phyloP scores from a whole-genome alignment of 805 yeast genomes.

The Starmerella floricola region DNA sequence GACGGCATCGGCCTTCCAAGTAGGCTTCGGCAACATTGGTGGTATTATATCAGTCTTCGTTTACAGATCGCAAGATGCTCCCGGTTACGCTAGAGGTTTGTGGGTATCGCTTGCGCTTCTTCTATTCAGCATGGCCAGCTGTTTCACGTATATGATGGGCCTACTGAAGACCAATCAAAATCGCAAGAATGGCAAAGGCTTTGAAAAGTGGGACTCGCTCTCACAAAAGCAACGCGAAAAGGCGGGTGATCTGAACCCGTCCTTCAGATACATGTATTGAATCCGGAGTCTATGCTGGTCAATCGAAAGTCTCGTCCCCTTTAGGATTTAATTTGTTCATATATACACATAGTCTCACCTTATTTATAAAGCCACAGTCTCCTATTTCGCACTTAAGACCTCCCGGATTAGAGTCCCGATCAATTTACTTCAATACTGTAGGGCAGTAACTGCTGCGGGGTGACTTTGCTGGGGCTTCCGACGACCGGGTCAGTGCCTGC shows the following conservation, averaged over 20 bases:
- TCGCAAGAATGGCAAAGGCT: constrained; percentile 22
- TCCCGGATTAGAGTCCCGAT: too few relatives aligned
- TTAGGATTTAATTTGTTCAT: neutral
- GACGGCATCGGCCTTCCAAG: constrained; percentile 47
- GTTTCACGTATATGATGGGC: constrained; percentile 30
- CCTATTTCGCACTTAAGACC: too few relatives aligned
- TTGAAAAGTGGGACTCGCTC: constrained; percentile 21
- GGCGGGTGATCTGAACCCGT: constrained; percentile 29
- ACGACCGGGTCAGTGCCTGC: constrained; percentile 83
- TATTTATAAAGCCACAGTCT: too few relatives aligned
- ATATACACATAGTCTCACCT: too few relatives aligned
- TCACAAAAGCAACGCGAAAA: constrained; percentile 19
- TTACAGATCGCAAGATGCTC: constrained; percentile 45
- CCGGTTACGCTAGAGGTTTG: constrained; percentile 46
- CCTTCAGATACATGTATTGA: constrained; percentile 26
- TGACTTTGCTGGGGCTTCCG: constrained; percentile 64
- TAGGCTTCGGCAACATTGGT: constrained; percentile 65
- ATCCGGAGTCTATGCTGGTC: too few relatives aligned
- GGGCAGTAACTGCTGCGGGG: constrained; percentile 34
- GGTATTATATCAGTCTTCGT: constrained; percentile 54
- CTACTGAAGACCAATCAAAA: constrained; percentile 25
- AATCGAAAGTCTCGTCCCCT: neutral
- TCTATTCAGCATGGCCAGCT: constrained; percentile 33
- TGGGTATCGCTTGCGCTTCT: constrained; percentile 40
- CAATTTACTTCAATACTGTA: constrained; percentile 37